These are phyloP conservation scores for Lachancea mirantina DNA, from an alignment of 805 yeast species.

Conservation along the genomic window DNA sequence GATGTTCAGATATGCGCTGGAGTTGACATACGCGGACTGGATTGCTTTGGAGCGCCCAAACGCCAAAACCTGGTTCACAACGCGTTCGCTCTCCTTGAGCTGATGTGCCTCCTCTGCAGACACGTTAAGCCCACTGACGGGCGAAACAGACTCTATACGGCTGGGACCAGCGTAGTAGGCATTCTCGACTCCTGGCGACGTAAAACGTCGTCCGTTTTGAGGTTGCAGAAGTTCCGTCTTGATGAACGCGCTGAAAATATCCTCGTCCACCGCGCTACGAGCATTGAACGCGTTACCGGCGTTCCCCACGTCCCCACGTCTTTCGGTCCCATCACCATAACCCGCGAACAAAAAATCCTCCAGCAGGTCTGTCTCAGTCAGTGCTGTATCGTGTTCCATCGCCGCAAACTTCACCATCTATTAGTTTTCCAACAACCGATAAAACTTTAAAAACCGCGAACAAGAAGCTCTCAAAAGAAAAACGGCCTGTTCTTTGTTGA, in stretches of 20 bases:
- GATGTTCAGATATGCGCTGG: conserved; percentile 23
- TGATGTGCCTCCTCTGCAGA: too few relatives aligned
- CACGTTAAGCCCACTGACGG: neutral
- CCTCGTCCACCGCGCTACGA: conserved; percentile 18
- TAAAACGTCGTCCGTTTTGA: too few relatives aligned
- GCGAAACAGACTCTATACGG: conserved; percentile 1
- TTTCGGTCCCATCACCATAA: conserved; percentile 8
- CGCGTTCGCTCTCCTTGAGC: conserved; percentile 12
- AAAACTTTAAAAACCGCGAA: too few relatives aligned
- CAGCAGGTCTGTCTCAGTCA: conserved; percentile 22
- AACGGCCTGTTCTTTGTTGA: too few relatives aligned
- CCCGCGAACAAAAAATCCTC: conserved; percentile 23
- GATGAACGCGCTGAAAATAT: conserved; percentile 21
- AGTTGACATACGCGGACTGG: conserved; percentile 17
- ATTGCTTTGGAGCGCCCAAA: conserved; percentile 21
- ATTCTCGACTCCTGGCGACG: too few relatives aligned
- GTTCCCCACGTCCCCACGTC: conserved; percentile 3
- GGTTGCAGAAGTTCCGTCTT: conserved; percentile 16
- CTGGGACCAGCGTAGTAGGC: too few relatives aligned
- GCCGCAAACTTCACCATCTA: neutral
- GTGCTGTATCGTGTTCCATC: conserved; percentile 10
- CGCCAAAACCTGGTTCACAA: conserved; percentile 14
- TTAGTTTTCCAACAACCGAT: neutral
- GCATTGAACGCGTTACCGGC: conserved; percentile 3
- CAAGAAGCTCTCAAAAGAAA: too few relatives aligned